Base-by-base conservation (phyloP, 768 basidiomycete genomes). In the Hydnum rufescens region DNA sequence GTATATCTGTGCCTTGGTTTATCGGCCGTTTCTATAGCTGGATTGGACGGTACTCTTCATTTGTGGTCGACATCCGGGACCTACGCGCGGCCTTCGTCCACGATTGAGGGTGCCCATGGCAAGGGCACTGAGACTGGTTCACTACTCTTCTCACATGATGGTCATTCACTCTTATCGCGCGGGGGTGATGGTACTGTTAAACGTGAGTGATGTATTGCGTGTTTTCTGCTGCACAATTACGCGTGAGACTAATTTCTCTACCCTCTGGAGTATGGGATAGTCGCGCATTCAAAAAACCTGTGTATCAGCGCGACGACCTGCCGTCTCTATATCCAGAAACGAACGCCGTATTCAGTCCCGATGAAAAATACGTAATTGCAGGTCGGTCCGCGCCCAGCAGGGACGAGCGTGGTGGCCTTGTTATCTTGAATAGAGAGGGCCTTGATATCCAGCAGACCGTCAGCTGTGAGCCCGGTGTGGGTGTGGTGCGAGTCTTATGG, bases 111-210 rank as follows among this genome's bases (percentile, higher is more conserved):
- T 32, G 93, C 93, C 3, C 95, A 97, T 63, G 66, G 66, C 30
- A 95, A 88, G 65, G 78, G 75, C 32, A 84, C 80, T 0, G 87
- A 90, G 60, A 88, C 82, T 1, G 87, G 89, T 4, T 85, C 86
- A 0, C 60, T 97, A 43, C 75, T 77, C 8, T 97, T 95, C 63
- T 86, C 88, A 5, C 74, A 89, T 48, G 95, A 99, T 61, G 84
- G 85, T 1, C 71, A 74, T 54, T 85, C 83, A 22, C 66, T 97
- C 30, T 72, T 89, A 53, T 92, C 88, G 4, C 71, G 95, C 60
- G 90, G 93, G 36, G 88, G 85, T 1, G 95, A 99, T 67, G 82
- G 92, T 62, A 93, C 89, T 1, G 82, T 96, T 53, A 99, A 97
- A 68, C 65, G 93, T 95, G 66, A 57, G 88, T 77, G 44, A 55